phyloP scores from a whole-genome alignment of 306 rosid genomes.

The Rosa multiflora region DNA sequence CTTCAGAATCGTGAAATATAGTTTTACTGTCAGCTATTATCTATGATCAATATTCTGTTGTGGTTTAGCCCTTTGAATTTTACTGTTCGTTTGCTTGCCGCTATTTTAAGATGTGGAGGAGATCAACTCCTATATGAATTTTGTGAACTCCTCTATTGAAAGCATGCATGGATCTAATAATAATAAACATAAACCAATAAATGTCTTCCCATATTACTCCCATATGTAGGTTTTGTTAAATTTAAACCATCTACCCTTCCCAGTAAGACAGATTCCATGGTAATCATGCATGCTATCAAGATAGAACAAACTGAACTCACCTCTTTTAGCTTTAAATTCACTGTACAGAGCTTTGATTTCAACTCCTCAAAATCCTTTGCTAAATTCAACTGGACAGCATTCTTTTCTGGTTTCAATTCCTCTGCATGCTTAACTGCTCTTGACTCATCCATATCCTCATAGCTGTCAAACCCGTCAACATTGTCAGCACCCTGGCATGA shows the following conservation, averaged over 20 bases:
- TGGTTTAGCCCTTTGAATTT: background rate
- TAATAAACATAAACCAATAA: background rate
- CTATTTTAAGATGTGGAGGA: background rate
- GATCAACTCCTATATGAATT: background rate
- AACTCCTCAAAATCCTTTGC: conserved; percentile 56
- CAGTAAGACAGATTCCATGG: conserved; percentile 11
- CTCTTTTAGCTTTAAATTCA: conserved; percentile 75
- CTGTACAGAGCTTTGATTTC: conserved; percentile 48
- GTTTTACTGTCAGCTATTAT: background rate
- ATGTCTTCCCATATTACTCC: conserved; percentile 6
- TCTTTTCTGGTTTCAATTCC: conserved; percentile 40
- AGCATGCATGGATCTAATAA: background rate
- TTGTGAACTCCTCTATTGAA: background rate
- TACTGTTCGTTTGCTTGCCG: background rate
- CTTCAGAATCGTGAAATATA: no score
- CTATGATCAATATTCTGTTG: background rate
- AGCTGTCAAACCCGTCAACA: conserved; percentile 47
- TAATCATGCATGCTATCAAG: background rate
- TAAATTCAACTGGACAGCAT: conserved; percentile 31
- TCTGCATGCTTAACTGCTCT: conserved; percentile 32
- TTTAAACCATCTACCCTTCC: conserved; percentile 17
- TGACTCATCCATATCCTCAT: conserved; percentile 38
- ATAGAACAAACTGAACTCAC: conserved; percentile 43
- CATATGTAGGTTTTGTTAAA: background rate
- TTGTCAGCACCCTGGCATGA: conserved; percentile 46